These are phyloP conservation scores for Diutina scorzettiae DNA, from an alignment of 1,139 yeast genomes.

Conservation along the genomic window DNA sequence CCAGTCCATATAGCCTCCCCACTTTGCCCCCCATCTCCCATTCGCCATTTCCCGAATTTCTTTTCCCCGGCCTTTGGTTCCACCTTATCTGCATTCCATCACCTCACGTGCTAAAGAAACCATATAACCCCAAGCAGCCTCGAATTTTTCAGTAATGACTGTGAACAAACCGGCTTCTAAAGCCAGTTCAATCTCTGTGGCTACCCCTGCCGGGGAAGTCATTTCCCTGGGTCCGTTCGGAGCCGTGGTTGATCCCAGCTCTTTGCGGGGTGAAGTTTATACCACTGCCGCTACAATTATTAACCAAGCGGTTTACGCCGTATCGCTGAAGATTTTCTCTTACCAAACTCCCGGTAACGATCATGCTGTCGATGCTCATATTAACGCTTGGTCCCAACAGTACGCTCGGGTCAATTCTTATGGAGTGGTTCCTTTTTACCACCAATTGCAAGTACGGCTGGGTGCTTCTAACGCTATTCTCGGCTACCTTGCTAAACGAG, in stretches of 20 bases:
- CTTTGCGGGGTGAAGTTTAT: slow-evolving; percentile 38
- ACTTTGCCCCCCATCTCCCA: too few species aligned
- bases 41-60: too few species aligned
- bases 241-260: slow-evolving; percentile 42
- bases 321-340: slow-evolving; percentile 55
- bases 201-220: neutral
- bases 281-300: slow-evolving; percentile 56
- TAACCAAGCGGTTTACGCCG: slow-evolving; percentile 52
- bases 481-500: slow-evolving; percentile 41
- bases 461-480: slow-evolving; percentile 77
- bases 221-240: slow-evolving; percentile 32
- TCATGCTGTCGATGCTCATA: slow-evolving; percentile 46
- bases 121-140: too few species aligned
- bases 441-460: slow-evolving; percentile 60
- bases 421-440: slow-evolving; percentile 46
- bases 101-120: too few species aligned
- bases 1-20: too few species aligned
- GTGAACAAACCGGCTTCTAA: neutral
- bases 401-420: slow-evolving; percentile 40
- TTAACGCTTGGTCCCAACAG: slow-evolving; percentile 47
- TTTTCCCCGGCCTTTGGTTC: too few species aligned
- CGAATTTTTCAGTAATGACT: too few species aligned
- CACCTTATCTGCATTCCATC: too few species aligned
- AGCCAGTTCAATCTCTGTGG: neutral
- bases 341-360: slow-evolving; percentile 56